Evolutionary conservation across 129 eudicot genomes (phyloP), one percentile per base, ranked within the genome.

Genomic region (Saussurea involucrata): DNA sequence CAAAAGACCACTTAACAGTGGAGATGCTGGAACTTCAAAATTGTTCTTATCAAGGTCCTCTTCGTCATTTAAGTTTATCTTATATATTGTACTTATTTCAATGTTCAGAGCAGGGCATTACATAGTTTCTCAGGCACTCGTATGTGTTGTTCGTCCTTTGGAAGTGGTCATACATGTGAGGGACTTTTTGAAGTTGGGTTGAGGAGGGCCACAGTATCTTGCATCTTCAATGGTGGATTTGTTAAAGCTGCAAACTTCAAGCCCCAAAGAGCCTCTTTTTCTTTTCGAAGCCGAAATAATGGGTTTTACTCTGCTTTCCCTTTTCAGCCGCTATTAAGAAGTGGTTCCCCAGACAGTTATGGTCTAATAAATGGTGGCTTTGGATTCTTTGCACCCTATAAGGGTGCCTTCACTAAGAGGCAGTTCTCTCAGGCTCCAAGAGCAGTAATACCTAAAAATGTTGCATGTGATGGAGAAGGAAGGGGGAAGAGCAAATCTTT

Each of bases 21-120:
- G 11, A 37, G 44, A 37, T 40, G 13, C 49, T 17, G 61, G 22
- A 53, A 53, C 61, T 53, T 53, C 9, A 53, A 53, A 53, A n/a
- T 17, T 53, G 61, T n/a, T 53, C 20, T 53, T 53, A 53, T 53
- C 61, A 53, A 53, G 21, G 7, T 46, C 58, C 15, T 13, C 58
- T 13, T 49, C 9, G 21, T 40, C 20, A 24, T 68, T 73, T 25
- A 10, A 60, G 68, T 60, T 44, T 25, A 6, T 22, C 20, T 46
- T 3, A 46, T 63, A 12, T 57, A 13, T 78, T 57, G 36, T 79
- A 66, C 53, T 20, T 68, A 27, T 58, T 76, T 64, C 79, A 75
- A 85, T 80, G 8, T 81, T 87, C 91, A 93, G 96, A 86, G 75
- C 79, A 84, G 82, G 86, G 78, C 86, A 72, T 72, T 92, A 22